phyloP scores from a whole-genome alignment of 495 filamentous ascomycete species.

The Daldinia concentrica region DNA sequence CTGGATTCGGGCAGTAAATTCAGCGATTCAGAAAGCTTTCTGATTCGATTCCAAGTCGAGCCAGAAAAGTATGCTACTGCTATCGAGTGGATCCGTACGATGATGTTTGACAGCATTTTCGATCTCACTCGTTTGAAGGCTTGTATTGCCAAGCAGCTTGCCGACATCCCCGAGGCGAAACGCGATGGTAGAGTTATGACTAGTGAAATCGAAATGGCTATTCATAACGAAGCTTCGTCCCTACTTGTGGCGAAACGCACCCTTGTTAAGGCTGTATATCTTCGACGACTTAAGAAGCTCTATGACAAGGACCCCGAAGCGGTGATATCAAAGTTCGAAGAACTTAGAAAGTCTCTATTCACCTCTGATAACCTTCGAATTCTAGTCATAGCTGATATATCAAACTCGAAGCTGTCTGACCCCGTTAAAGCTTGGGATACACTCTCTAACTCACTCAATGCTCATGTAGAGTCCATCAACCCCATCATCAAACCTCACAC shows the following conservation, averaged over 20 bases:
- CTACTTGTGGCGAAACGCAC: slow-evolving; percentile 80
- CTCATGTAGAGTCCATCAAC: slow-evolving; percentile 49
- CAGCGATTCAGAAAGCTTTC: slow-evolving; percentile 80
- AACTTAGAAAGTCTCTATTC: slow-evolving; percentile 76
- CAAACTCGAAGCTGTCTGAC: slow-evolving; percentile 73
- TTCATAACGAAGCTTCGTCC: slow-evolving; percentile 77
- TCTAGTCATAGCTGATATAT: slow-evolving; percentile 82
- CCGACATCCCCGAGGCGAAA: slow-evolving; percentile 93
- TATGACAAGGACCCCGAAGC: slow-evolving; percentile 75
- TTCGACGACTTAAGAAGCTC: slow-evolving; percentile 81
- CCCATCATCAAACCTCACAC: slow-evolving; percentile 59
- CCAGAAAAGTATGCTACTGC: slow-evolving; percentile 83
- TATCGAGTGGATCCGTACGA: slow-evolving; percentile 84
- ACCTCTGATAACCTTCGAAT: slow-evolving; percentile 84
- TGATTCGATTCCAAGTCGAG: slow-evolving; percentile 85
- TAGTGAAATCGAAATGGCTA: slow-evolving; percentile 78
- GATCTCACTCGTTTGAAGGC: slow-evolving; percentile 81
- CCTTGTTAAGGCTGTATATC: slow-evolving; percentile 86
- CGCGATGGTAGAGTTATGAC: slow-evolving; percentile 83
- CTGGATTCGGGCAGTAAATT: slow-evolving; percentile 72
- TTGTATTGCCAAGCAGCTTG: slow-evolving; percentile 85
- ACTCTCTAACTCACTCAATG: slow-evolving; percentile 59
- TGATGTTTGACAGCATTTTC: slow-evolving; percentile 88
- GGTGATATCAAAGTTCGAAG: slow-evolving; percentile 78
- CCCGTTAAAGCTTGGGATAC: slow-evolving; percentile 87